Base-by-base conservation (phyloP, 1,139 yeast genomes). In the Schizosaccharomyces versatilis region DNA sequence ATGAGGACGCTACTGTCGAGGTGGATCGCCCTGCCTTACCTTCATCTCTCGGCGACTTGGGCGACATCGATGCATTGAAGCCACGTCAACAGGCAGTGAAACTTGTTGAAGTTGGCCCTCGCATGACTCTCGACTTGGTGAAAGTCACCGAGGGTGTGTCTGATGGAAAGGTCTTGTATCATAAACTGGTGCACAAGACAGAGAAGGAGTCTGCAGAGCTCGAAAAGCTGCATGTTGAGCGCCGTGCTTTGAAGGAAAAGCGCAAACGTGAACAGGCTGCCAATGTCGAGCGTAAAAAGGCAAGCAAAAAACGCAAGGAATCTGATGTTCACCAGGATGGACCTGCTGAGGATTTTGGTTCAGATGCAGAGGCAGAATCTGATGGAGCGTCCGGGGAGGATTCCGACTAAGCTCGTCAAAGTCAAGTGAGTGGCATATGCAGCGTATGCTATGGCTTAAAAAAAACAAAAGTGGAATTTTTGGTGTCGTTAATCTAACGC, bases 71-170 rank as follows among this genome's bases (percentile, higher is more conserved):
- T 15, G 60, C 58, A 39, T 59, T 61, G 60, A 17, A 63, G 62
- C n/a, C 63, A 60, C 78, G 80, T 60, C 86, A 86, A 70, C 78
- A 84, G 62, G 98, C 98, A 1, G 84, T 93, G 61, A 86, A 86
- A 66, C 73, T 93, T 58, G 84, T 90, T 0, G 99, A 93, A 68
- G 71, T 88, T 56, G 99, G 99, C 0, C 99, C 99, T 41, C 75
- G 99, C 61, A 69, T 93, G 67, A 79, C 77, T 61, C 72, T 93
- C 68, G 71, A 78, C 54, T 72, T 90, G 59, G 71, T 82, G 56
- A 93, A 93, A 70, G 84, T 93, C 58, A 97, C 90, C 68, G 97
- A 90, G 66, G 95, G 94, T 15, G 77, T 88, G 53, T 79, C 84
- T 60, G 72, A 77, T 3, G 98, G 98, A 53, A 86, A 85, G 69